Percentiles rank a stretch among this genome's conserved stretches.
These are phyloP conservation scores for Ogataea polymorpha DNA, from an alignment of 805 yeast genomes.

Conservation along the genomic window DNA sequence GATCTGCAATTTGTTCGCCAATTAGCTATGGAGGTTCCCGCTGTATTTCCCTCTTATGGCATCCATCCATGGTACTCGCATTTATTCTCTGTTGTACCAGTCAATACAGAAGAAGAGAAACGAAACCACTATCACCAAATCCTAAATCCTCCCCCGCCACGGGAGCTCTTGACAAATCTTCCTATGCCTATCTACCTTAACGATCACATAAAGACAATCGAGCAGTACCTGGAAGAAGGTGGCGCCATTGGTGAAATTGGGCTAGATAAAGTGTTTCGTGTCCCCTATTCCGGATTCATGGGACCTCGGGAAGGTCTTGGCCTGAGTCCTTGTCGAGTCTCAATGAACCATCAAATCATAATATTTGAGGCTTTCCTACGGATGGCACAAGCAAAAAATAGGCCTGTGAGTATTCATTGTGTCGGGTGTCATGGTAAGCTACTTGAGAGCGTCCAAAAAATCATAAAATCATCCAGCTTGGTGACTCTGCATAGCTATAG, in stretches of 20 bases:
- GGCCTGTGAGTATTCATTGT: slow-evolving; percentile 76
- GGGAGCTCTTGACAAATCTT: slow-evolving; percentile 41
- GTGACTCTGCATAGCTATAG: slow-evolving; percentile 76
- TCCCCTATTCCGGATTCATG: slow-evolving; percentile 59
- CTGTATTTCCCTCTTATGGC: slow-evolving; percentile 55
- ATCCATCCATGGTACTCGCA: slow-evolving; percentile 94
- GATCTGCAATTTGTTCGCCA: slow-evolving; percentile 32
- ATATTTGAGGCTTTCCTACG: slow-evolving; percentile 50
- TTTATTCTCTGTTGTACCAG: slow-evolving; percentile 40
- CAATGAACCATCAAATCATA: slow-evolving; percentile 59
- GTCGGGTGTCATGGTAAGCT: slow-evolving; percentile 74
- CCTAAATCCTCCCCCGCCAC: slow-evolving; percentile 39
- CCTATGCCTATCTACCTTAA: slow-evolving; percentile 59
- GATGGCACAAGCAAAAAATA: slow-evolving; percentile 46
- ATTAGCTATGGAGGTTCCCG: slow-evolving; percentile 18
- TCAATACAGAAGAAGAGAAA: slow-evolving; percentile 14
- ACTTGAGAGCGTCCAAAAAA: slow-evolving; percentile 38
- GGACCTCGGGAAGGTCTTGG: slow-evolving; percentile 30
- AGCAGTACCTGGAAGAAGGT: slow-evolving; percentile 26
- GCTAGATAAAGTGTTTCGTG: slow-evolving; percentile 68
- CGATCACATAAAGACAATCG: slow-evolving; percentile 34
- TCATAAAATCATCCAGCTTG: slow-evolving; percentile 35
- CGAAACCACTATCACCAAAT: slow-evolving; percentile 60
- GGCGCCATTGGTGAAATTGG: slow-evolving; percentile 87
- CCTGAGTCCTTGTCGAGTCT: slow-evolving; percentile 43